A percentile compares a stretch with the other conserved stretches of the same genome.
Conservation (phyloP, 2,329 filamentous ascomycete genomes). For the Ascosphaera pollenicola region DNA sequence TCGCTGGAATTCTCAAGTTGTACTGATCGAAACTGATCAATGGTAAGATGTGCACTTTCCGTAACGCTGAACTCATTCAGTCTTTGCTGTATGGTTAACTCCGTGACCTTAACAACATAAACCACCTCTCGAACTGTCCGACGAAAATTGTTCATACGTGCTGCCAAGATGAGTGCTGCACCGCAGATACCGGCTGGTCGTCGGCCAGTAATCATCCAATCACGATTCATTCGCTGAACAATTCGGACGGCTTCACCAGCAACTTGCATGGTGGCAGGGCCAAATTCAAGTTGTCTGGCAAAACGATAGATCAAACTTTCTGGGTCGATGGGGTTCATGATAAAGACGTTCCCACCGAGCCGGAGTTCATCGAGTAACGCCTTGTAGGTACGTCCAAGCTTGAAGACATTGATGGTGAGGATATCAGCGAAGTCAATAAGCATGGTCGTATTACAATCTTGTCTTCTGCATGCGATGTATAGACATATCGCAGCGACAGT, state of each 20-base stretch:
- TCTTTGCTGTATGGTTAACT: constrained; percentile 76
- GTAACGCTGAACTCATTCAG: constrained; percentile 81
- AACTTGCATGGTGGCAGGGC: constrained; percentile 56
- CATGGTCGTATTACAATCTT: constrained; percentile 65
- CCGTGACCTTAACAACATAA: constrained; percentile 95
- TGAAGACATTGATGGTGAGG: constrained; percentile 70
- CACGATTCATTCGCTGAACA: constrained; percentile 77
- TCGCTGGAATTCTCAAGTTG: constrained; percentile 46
- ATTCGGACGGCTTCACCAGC: constrained; percentile 74
- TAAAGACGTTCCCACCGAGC: constrained; percentile 34
- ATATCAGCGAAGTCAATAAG: constrained; percentile 89
- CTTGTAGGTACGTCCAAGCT: constrained; percentile 77
- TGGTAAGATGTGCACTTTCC: constrained; percentile 61
- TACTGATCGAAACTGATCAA: constrained; percentile 51
- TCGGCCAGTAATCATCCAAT: constrained; percentile 94
- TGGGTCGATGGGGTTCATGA: constrained; percentile 57
- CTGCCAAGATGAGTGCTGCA: constrained; percentile 80
- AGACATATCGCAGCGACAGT: constrained; percentile 79
- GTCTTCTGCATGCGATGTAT: constrained; percentile 67
- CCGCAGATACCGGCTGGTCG: constrained; percentile 87
- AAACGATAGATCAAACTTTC: constrained; percentile 86
- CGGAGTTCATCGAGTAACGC: constrained; percentile 42
- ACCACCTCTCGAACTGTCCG: constrained; percentile 84
- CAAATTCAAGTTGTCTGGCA: constrained; percentile 79
- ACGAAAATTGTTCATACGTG: constrained; percentile 95